Conservation (phyloP, 2,329 filamentous ascomycete genomes). For the Aspergillus sp. region DNA sequence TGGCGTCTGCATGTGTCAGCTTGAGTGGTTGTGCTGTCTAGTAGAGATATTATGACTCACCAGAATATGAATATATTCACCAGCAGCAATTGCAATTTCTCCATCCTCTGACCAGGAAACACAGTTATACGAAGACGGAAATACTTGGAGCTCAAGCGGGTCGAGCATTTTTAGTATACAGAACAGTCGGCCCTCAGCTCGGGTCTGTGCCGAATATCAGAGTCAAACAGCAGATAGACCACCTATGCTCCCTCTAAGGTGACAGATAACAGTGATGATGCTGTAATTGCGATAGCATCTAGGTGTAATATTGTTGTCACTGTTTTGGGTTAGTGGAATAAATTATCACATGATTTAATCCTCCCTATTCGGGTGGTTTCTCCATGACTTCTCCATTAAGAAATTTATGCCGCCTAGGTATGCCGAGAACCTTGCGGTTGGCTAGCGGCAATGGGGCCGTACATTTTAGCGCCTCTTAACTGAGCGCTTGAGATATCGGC, state of each 20-base stretch:
- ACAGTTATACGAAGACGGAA: conserved; percentile 53
- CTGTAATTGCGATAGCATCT: neutral
- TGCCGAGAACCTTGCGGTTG: neutral
- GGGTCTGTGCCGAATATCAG: neutral
- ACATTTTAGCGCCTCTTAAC: neutral
- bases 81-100: conserved; percentile 56
- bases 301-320: neutral
- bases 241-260: neutral
- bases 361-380: neutral
- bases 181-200: neutral
- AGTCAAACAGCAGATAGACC: neutral
- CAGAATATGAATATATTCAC: conserved; percentile 56
- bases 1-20: conserved; percentile 28
- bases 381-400: neutral
- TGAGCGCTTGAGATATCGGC: conserved; percentile 9
- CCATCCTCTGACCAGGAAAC: conserved; percentile 61
- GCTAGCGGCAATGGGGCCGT: neutral
- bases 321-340: conserved; percentile 3
- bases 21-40: neutral
- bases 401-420: neutral
- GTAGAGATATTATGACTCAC: conserved; percentile 27
- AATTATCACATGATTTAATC: neutral
- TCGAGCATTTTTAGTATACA: conserved; percentile 17
- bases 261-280: neutral
- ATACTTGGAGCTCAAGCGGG: conserved; percentile 43